A percentile compares a stretch with the other conserved stretches of the same genome.
Conservation (phyloP, 257 asterid genomes). For the Misopates orontium region DNA sequence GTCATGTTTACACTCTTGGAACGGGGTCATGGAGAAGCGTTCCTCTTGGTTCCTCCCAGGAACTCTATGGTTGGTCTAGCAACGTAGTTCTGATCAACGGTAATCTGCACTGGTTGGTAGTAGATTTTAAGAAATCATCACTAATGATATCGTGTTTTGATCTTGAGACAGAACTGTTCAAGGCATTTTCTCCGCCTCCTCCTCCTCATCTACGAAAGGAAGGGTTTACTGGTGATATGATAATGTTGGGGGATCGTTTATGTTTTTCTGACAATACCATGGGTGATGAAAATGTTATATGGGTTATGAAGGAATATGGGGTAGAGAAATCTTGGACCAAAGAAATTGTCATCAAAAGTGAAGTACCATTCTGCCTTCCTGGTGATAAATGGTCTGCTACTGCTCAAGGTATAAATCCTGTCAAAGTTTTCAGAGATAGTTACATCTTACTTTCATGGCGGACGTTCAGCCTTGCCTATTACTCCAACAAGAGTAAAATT, state of each 20-base stretch:
- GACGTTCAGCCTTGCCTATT: constrained; percentile 28
- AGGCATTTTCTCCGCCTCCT: constrained; percentile 15
- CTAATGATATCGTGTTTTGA: constrained; percentile 34
- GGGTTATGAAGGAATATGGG: constrained; percentile 53
- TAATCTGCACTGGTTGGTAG: too few relatives aligned
- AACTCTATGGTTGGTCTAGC: background rate
- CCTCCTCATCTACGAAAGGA: constrained; percentile 15
- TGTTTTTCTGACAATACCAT: constrained; percentile 40
- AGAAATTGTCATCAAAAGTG: constrained; percentile 32
- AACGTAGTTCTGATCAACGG: constrained; percentile 32
- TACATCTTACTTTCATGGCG: constrained; percentile 38
- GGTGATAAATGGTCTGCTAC: background rate
- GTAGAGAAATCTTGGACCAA: constrained; percentile 39
- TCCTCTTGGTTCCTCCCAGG: background rate
- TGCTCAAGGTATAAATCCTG: constrained; percentile 14
- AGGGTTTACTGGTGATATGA: constrained; percentile 7
- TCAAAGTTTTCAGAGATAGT: constrained; percentile 40
- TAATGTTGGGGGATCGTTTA: constrained; percentile 21
- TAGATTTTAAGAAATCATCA: constrained; percentile 36
- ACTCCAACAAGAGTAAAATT: constrained; percentile 24
- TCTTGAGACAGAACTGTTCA: constrained; percentile 37
- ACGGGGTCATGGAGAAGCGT: constrained; percentile 39
- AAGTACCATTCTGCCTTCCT: constrained; percentile 1
- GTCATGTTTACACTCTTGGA: constrained; percentile 48
- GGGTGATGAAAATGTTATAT: constrained; percentile 32